Evolutionary conservation across 2,329 filamentous ascomycete species (phyloP).

Genomic region (Hymenoscyphus salicellus): DNA sequence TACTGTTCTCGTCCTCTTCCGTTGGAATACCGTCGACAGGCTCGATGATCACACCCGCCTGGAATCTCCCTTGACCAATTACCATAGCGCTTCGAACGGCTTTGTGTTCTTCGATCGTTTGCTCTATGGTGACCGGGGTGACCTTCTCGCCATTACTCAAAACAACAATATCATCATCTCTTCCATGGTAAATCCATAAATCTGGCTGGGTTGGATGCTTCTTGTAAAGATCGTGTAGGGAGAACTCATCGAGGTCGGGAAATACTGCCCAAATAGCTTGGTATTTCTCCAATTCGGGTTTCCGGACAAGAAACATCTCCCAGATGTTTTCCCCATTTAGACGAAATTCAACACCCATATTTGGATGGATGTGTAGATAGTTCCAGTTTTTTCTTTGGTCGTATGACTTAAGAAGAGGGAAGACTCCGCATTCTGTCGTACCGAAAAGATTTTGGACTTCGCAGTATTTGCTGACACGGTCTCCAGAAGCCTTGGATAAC

Average conservation of each 20-base stretch:
- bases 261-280: conserved; percentile 38
- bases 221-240: conserved; percentile 39
- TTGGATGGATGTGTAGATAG: conserved; percentile 13
- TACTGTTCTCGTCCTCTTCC: not conserved
- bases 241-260: conserved; percentile 36
- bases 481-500: conserved; percentile 7
- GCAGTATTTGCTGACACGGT: conserved; percentile 2
- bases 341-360: conserved; percentile 10
- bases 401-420: not conserved
- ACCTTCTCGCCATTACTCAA: conserved; percentile 43
- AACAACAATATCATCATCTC: conserved; percentile 44
- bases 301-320: conserved; percentile 31
- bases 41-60: not conserved
- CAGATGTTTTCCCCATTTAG: conserved; percentile 15
- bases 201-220: conserved; percentile 38
- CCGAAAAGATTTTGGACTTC: conserved; percentile 5
- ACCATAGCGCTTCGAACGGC: conserved; percentile 36
- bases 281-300: conserved; percentile 13
- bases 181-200: conserved; percentile 39
- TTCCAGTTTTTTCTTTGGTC: conserved; percentile 14
- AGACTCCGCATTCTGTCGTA: conserved; percentile 2
- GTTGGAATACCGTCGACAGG: conserved; percentile 18
- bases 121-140: conserved; percentile 41
- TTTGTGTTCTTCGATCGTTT: conserved; percentile 36
- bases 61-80: not conserved